These are phyloP conservation scores for Trichoderma citrinoviride DNA, from an alignment of 2,329 filamentous ascomycete genomes.

Conservation along the genomic window DNA sequence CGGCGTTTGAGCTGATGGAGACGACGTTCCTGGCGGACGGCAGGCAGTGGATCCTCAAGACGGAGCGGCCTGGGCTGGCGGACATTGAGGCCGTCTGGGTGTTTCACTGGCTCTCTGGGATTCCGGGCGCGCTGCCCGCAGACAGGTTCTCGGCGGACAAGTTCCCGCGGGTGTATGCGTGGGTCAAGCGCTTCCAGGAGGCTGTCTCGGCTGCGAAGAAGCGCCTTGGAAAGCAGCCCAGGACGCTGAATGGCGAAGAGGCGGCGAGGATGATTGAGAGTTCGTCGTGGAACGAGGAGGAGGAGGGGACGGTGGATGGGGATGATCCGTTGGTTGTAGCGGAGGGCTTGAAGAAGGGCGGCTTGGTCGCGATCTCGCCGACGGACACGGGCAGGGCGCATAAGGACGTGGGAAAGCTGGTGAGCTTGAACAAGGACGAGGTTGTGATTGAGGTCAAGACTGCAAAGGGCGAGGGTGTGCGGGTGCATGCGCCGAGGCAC, in stretches of 20 bases:
- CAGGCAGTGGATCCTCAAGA: slow-evolving; percentile 61
- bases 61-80: slow-evolving; percentile 52
- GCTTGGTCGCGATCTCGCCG: slow-evolving; percentile 58
- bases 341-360: slow-evolving; percentile 51
- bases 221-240: slow-evolving; percentile 37
- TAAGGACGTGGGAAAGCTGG: slow-evolving; percentile 56
- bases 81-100: slow-evolving; percentile 70
- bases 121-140: slow-evolving; percentile 55
- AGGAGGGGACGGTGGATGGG: slow-evolving; percentile 43
- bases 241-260: slow-evolving; percentile 51
- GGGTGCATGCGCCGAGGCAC: slow-evolving; percentile 60
- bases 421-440: slow-evolving; percentile 52
- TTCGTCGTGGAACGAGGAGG: slow-evolving; percentile 46
- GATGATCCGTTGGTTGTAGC: slow-evolving; percentile 47
- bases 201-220: slow-evolving; percentile 44
- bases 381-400: slow-evolving; percentile 60
- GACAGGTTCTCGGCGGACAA: slow-evolving; percentile 49
- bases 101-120: slow-evolving; percentile 61
- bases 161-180: slow-evolving; percentile 62
- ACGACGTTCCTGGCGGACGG: slow-evolving; percentile 61
- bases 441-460: slow-evolving; percentile 55
- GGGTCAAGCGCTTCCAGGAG: slow-evolving; percentile 60
- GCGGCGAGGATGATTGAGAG: slow-evolving; percentile 48
- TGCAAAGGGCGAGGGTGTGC: slow-evolving; percentile 42
- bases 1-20: slow-evolving; percentile 59